Conservation (phyloP, 352 stramenopile species). For the Elongisporangium undulatum region DNA sequence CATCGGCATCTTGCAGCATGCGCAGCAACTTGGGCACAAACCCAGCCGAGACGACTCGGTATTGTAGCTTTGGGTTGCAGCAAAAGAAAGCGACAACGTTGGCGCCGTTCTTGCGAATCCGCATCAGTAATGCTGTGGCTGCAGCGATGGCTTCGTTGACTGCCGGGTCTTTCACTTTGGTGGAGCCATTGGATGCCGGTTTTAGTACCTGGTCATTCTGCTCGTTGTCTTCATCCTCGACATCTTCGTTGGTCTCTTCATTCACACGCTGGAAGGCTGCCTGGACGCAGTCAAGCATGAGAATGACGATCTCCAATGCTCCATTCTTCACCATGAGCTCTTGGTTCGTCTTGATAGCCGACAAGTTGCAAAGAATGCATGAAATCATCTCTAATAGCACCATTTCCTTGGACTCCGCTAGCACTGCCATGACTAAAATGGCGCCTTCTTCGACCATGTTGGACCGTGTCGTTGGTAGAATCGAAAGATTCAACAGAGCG, state of each 20-base stretch:
- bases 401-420: constrained; percentile 30
- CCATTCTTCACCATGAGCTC: constrained; percentile 56
- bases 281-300: constrained; percentile 30
- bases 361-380: constrained; percentile 55
- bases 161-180: background rate
- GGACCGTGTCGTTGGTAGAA: constrained; percentile 65
- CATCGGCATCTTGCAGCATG: constrained; percentile 33
- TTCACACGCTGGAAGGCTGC: constrained; percentile 19
- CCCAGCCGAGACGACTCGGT: constrained; percentile 39
- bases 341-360: constrained; percentile 58
- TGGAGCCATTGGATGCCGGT: background rate
- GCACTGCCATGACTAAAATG: constrained; percentile 45
- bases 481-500: constrained; percentile 74
- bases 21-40: constrained; percentile 54
- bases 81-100: constrained; percentile 63
- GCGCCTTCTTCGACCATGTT: constrained; percentile 73
- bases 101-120: constrained; percentile 59
- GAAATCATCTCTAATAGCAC: constrained; percentile 38
- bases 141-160: constrained; percentile 16
- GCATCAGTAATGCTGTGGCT: constrained; percentile 15
- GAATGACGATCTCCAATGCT: constrained; percentile 36
- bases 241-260: constrained; percentile 10
- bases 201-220: constrained; percentile 4
- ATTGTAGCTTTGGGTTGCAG: constrained; percentile 68
- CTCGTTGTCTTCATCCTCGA: background rate